Evolutionary conservation across 352 stramenopile genomes (phyloP).

Genomic region (Globisporangium nunn): DNA sequence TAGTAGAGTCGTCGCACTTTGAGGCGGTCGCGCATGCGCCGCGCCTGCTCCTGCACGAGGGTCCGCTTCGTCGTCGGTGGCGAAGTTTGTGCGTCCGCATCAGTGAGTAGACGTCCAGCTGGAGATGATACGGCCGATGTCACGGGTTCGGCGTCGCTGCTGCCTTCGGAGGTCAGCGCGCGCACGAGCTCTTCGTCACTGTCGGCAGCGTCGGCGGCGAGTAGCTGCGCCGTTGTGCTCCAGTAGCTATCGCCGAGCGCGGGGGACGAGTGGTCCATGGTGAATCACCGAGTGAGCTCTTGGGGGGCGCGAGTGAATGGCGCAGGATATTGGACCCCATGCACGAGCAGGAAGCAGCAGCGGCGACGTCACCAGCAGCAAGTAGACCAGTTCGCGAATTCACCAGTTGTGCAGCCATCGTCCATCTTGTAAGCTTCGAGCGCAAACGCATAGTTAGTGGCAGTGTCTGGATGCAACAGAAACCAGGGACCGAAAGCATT

Average conservation of each 20-base stretch:
- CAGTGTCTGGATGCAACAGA: too few species aligned
- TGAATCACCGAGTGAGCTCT: not conserved
- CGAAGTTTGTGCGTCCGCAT: not conserved
- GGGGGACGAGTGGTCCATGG: not conserved
- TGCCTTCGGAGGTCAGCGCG: not conserved
- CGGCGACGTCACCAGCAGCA: too few species aligned
- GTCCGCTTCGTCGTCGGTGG: not conserved
- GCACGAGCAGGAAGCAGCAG: too few species aligned
- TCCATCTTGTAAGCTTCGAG: too few species aligned
- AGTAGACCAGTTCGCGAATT: too few species aligned
- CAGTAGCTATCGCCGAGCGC: conserved; percentile 1
- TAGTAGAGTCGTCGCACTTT: conserved; percentile 16
- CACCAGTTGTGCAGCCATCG: too few species aligned
- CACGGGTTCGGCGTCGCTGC: not conserved
- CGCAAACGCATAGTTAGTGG: too few species aligned
- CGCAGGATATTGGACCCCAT: too few species aligned
- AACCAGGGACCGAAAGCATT: too few species aligned
- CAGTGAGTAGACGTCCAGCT: not conserved
- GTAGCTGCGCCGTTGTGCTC: conserved; percentile 5
- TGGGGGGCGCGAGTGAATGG: too few species aligned
- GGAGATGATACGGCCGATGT: not conserved
- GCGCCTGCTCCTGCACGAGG: conserved; percentile 1
- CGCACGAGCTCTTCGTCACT: not conserved
- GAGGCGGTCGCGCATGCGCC: conserved; percentile 11
- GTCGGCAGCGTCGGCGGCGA: not conserved